Percentiles rank a stretch among this genome's conserved stretches.
Conservation (phyloP, 2,329 filamentous ascomycete genomes). For the Dactylellina sp. region DNA sequence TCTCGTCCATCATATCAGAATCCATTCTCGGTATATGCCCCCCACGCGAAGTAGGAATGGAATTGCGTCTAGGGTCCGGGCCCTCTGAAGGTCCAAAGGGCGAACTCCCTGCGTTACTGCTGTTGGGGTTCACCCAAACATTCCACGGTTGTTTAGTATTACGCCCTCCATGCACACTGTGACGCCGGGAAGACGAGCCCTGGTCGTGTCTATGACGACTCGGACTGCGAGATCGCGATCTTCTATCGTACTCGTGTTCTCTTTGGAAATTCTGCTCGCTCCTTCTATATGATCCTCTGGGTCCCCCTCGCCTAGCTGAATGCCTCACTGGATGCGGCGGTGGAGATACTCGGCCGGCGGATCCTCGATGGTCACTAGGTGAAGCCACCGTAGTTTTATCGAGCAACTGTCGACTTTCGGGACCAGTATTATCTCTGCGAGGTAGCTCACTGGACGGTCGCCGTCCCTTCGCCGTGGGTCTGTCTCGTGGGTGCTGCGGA, state of each 20-base stretch:
- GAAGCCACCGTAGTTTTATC: no score
- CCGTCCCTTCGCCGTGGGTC: not conserved
- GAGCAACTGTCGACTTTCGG: not conserved
- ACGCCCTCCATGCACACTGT: not conserved
- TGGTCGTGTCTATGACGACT: not conserved
- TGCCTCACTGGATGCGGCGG: not conserved
- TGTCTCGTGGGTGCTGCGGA: not conserved
- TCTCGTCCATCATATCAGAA: constrained; percentile 2
- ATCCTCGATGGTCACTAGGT: not conserved
- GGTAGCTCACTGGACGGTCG: not conserved
- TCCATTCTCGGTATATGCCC: not conserved
- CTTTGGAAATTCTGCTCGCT: constrained; percentile 9
- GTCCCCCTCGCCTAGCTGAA: not conserved
- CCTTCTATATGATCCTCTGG: not conserved
- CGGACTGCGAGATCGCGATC: constrained; percentile 25
- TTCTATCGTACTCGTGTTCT: constrained; percentile 8
- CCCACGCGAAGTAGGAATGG: not conserved
- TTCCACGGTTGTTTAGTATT: constrained; percentile 20
- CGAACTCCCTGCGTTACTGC: constrained; percentile 1
- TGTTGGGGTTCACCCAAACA: constrained; percentile 32
- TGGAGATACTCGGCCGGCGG: not conserved
- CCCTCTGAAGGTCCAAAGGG: not conserved
- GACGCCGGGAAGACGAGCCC: not conserved
- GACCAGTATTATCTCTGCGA: not conserved
- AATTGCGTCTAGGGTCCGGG: not conserved